Conservation (phyloP, 495 filamentous ascomycete species). For the Lasiosphaeris hirsuta region DNA sequence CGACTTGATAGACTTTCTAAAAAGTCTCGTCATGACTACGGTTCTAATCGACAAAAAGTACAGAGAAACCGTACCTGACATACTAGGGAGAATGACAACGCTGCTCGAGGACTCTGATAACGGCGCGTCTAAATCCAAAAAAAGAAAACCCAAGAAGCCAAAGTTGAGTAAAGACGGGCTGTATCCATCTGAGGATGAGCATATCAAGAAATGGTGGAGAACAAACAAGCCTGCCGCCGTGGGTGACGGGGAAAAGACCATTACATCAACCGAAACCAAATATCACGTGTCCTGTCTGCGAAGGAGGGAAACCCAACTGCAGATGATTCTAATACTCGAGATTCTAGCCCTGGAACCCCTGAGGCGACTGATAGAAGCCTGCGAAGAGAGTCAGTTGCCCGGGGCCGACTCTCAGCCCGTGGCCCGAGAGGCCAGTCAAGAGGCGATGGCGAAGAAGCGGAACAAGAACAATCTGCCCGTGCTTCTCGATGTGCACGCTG, state of each 20-base stretch:
- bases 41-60: slow-evolving; percentile 86
- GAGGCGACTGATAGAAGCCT: slow-evolving; percentile 35
- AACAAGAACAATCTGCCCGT: slow-evolving; percentile 45
- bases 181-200: slow-evolving; percentile 71
- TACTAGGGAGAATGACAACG: slow-evolving; percentile 62
- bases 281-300: slow-evolving; percentile 63
- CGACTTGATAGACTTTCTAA: slow-evolving; percentile 65
- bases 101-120: slow-evolving; percentile 58
- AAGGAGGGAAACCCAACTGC: slow-evolving; percentile 77
- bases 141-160: slow-evolving; percentile 64
- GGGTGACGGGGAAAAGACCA: slow-evolving; percentile 34
- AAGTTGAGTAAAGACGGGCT: slow-evolving; percentile 73
- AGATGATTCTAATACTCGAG: slow-evolving; percentile 88
- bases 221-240: slow-evolving; percentile 39
- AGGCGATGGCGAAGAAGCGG: slow-evolving; percentile 33
- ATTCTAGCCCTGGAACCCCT: slow-evolving; percentile 70
- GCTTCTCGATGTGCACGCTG: slow-evolving; percentile 79
- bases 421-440: slow-evolving; percentile 25
- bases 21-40: slow-evolving; percentile 66
- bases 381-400: slow-evolving; percentile 40
- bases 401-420: slow-evolving; percentile 23
- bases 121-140: slow-evolving; percentile 46
- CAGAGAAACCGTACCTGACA: slow-evolving; percentile 65
- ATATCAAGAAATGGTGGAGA: slow-evolving; percentile 78
- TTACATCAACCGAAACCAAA: slow-evolving; percentile 45